Conservation (phyloP, 2,329 filamentous ascomycete genomes). For the Aspergillus phoenicis region DNA sequence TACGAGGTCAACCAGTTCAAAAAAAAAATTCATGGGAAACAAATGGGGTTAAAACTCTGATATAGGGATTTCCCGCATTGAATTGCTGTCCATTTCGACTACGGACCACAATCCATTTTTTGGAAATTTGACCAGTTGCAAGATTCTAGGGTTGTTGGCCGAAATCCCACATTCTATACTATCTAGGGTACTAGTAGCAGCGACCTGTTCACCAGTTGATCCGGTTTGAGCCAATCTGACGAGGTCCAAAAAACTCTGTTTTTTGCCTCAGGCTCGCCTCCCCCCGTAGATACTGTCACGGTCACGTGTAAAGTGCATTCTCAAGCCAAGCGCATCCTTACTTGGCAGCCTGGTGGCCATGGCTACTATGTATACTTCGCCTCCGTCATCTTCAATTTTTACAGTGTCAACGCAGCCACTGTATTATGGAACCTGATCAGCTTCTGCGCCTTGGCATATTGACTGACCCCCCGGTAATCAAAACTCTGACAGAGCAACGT, state of each 20-base stretch:
- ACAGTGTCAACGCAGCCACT: background rate
- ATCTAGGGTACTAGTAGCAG: background rate
- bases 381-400: background rate
- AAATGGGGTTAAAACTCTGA: too few species aligned
- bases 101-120: background rate
- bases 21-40: too few species aligned
- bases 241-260: slow-evolving; percentile 14
- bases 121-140: background rate
- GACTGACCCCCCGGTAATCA: too few species aligned
- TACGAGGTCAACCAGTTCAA: too few species aligned
- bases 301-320: background rate
- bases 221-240: slow-evolving; percentile 13
- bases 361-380: background rate
- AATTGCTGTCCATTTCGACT: background rate
- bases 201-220: background rate
- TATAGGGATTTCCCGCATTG: too few species aligned
- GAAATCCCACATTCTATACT: background rate
- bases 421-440: too few species aligned
- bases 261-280: slow-evolving; percentile 5
- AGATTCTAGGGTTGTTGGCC: background rate
- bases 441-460: too few species aligned
- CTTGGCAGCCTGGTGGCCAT: background rate
- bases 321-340: background rate
- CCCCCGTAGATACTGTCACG: background rate
- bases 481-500: too few species aligned